Percentiles rank a stretch among this genome's conserved stretches.
Evolutionary conservation across 441 rosid species (phyloP).

Genomic region (Oxalis stricta): DNA sequence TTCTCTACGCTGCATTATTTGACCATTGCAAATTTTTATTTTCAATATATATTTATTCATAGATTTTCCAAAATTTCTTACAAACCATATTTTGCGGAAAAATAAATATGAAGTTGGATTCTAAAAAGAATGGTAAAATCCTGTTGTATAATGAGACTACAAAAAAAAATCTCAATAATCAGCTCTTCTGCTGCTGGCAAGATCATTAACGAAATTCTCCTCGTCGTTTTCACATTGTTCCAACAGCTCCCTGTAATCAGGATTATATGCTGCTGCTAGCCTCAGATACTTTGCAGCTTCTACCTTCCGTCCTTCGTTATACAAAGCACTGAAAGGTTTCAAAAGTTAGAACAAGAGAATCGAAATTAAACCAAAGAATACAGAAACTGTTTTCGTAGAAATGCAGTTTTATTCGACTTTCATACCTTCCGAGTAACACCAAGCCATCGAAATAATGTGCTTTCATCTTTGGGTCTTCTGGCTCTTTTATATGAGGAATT

Average conservation of each 20-base stretch:
- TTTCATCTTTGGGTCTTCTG: constrained; percentile 58
- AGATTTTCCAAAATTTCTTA: too few relatives aligned
- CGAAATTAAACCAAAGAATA: too few relatives aligned
- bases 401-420: neutral
- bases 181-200: constrained; percentile 44
- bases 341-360: neutral
- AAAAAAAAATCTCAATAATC: constrained; percentile 26
- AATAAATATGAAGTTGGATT: too few relatives aligned
- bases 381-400: too few relatives aligned
- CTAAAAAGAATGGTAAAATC: too few relatives aligned
- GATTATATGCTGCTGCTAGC: constrained; percentile 54
- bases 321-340: constrained; percentile 34
- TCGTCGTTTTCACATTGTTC: constrained; percentile 53
- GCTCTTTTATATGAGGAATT: constrained; percentile 51
- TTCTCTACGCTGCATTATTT: too few relatives aligned
- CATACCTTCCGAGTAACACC: constrained; percentile 58
- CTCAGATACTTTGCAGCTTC: constrained; percentile 63
- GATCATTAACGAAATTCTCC: constrained; percentile 34
- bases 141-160: too few relatives aligned
- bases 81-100: too few relatives aligned
- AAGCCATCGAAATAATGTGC: constrained; percentile 60
- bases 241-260: constrained; percentile 29
- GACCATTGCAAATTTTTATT: too few relatives aligned
- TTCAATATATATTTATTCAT: too few relatives aligned
- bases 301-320: constrained; percentile 42